Evolutionary conservation across 2,329 filamentous ascomycete genomes (phyloP).

Genomic region (Pseudogymnoascus sp.): DNA sequence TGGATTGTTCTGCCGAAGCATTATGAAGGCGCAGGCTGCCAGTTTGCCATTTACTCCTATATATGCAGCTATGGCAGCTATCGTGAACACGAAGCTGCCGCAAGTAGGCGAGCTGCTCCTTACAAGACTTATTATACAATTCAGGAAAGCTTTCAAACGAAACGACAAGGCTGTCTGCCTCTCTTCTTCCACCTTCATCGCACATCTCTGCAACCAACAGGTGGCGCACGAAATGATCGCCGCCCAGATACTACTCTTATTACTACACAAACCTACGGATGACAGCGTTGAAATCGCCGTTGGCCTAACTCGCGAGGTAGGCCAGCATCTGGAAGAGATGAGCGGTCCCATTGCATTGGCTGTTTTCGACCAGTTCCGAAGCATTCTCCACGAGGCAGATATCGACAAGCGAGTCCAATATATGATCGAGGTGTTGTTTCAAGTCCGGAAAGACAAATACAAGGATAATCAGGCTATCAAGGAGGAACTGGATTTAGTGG

Average conservation of each 20-base stretch:
- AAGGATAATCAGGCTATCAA: slow-evolving; percentile 88
- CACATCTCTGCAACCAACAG: slow-evolving; percentile 92
- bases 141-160: slow-evolving; percentile 89
- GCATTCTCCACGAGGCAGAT: slow-evolving; percentile 90
- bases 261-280: slow-evolving; percentile 92
- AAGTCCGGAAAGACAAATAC: slow-evolving; percentile 92
- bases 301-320: slow-evolving; percentile 84
- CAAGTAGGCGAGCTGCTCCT: slow-evolving; percentile 88
- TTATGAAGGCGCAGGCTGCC: slow-evolving; percentile 97
- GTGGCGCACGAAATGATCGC: slow-evolving; percentile 91
- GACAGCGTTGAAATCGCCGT: slow-evolving; percentile 98
- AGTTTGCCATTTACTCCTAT: slow-evolving; percentile 95
- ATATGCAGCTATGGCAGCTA: slow-evolving; percentile 90
- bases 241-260: slow-evolving; percentile 84
- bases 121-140: slow-evolving; percentile 80
- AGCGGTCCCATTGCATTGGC: slow-evolving; percentile 78
- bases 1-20: slow-evolving; percentile 87
- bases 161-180: slow-evolving; percentile 97
- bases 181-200: slow-evolving; percentile 88
- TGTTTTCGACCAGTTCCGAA: slow-evolving; percentile 93
- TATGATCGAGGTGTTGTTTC: slow-evolving; percentile 97
- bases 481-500: slow-evolving; percentile 89
- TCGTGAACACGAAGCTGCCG: slow-evolving; percentile 95
- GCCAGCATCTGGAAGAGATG: slow-evolving; percentile 93
- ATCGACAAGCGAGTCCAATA: slow-evolving; percentile 99